These are phyloP conservation scores for Cercospora zeae-maydis DNA, from an alignment of 2,329 filamentous ascomycete genomes.

Conservation along the genomic window DNA sequence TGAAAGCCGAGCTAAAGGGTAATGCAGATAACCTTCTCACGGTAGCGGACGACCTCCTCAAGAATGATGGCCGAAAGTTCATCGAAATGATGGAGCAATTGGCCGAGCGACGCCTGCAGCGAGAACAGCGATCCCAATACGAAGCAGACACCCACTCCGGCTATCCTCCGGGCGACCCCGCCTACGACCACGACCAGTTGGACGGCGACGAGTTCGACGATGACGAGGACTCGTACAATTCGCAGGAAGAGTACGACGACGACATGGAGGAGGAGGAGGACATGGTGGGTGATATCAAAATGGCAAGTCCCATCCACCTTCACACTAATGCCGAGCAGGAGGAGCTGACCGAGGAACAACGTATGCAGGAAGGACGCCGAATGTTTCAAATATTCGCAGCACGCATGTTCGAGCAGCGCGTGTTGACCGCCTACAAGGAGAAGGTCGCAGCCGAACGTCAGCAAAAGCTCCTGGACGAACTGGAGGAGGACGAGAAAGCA, in stretches of 20 bases:
- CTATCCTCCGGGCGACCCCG: slow-evolving; percentile 47
- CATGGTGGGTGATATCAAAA: slow-evolving; percentile 47
- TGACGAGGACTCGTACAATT: slow-evolving; percentile 64
- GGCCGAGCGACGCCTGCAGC: slow-evolving; percentile 92
- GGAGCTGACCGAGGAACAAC: slow-evolving; percentile 94
- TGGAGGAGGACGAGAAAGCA: slow-evolving; percentile 76
- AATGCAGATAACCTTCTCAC: slow-evolving; percentile 89
- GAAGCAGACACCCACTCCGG: slow-evolving; percentile 56
- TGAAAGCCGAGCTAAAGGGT: slow-evolving; percentile 38
- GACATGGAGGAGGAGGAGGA: slow-evolving; percentile 59
- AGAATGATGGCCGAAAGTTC: slow-evolving; percentile 98
- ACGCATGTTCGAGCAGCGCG: slow-evolving; percentile 97
- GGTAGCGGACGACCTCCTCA: slow-evolving; percentile 94
- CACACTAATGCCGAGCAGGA: slow-evolving; percentile 60
- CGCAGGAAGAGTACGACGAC: slow-evolving; percentile 62
- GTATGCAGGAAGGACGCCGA: slow-evolving; percentile 94
- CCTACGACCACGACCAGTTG: slow-evolving; percentile 60
- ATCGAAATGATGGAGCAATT: slow-evolving; percentile 99
- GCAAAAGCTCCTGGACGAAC: slow-evolving; percentile 81
- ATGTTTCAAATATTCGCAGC: slow-evolving; percentile 99
- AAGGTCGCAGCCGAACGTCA: slow-evolving; percentile 94
- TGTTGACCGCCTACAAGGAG: slow-evolving; percentile 94
- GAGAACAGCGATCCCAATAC: slow-evolving; percentile 82
- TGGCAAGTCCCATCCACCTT: slow-evolving; percentile 30
- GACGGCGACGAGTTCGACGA: slow-evolving; percentile 77